Conservation (phyloP, 306 rosid species). For the Prunus mume region DNA sequence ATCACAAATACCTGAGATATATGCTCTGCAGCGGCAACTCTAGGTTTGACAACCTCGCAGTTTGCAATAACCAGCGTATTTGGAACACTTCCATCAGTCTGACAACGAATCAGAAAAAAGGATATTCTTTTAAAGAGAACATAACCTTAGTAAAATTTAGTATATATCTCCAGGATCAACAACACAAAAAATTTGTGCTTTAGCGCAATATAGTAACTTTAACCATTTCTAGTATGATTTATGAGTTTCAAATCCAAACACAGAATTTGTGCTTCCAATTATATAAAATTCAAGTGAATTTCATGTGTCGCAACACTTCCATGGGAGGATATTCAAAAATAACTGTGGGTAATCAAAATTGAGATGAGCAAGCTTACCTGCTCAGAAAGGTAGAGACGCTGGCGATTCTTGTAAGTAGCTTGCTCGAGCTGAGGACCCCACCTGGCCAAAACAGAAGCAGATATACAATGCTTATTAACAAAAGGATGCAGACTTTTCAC, state of each 20-base stretch:
- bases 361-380: conserved; percentile 43
- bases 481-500: neutral
- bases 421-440: conserved; percentile 89
- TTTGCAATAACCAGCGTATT: conserved; percentile 96
- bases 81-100: conserved; percentile 99
- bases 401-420: conserved; percentile 83
- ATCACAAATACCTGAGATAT: conserved; percentile 70
- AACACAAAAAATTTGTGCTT: neutral
- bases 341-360: neutral
- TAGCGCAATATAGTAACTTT: neutral
- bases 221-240: neutral
- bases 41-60: conserved; percentile 94
- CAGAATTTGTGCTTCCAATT: neutral
- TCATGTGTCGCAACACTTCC: neutral
- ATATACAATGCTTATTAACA: neutral
- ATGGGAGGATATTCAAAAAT: neutral
- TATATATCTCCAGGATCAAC: neutral
- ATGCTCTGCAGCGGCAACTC: conserved; percentile 99
- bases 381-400: conserved; percentile 87
- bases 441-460: conserved; percentile 31
- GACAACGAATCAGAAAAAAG: neutral
- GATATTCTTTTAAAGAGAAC: neutral
- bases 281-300: neutral
- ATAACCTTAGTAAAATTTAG: neutral
- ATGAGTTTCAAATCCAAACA: neutral